phyloP scores from a whole-genome alignment of 495 filamentous ascomycete genomes.

The Penicillium macrosclerotiorum region DNA sequence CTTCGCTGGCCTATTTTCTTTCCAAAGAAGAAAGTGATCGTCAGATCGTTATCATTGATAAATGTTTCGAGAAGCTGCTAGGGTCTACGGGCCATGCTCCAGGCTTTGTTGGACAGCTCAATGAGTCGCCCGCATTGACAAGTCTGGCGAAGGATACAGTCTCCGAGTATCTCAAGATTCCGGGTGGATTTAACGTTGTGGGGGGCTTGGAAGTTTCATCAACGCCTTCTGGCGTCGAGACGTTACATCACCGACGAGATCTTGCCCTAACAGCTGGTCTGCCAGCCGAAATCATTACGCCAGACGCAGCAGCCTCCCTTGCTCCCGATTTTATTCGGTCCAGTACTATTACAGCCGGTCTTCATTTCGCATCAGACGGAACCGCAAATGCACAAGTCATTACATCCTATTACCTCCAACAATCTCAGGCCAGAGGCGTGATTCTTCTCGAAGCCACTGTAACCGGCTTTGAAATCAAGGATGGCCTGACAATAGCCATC shows the following conservation, averaged over 20 bases:
- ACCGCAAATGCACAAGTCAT: constrained; percentile 27
- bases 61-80: constrained; percentile 13
- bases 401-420: constrained; percentile 23
- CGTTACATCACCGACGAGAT: constrained; percentile 19
- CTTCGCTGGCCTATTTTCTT: constrained; percentile 34
- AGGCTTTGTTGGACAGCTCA: constrained; percentile 37
- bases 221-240: constrained; percentile 20
- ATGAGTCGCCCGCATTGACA: constrained; percentile 32
- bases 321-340: constrained; percentile 32
- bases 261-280: constrained; percentile 21
- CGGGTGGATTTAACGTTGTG: constrained; percentile 27
- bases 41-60: constrained; percentile 26
- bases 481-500: background rate
- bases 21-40: constrained; percentile 13
- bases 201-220: constrained; percentile 33
- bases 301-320: constrained; percentile 21
- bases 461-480: constrained; percentile 6
- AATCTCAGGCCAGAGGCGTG: constrained; percentile 33
- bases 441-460: constrained; percentile 24
- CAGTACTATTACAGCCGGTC: constrained; percentile 6
- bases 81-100: constrained; percentile 35
- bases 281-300: constrained; percentile 25
- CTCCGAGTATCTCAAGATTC: constrained; percentile 27
- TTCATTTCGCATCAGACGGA: constrained; percentile 30
- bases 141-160: constrained; percentile 31